A percentile compares a stretch with the other conserved stretches of the same genome.
These are phyloP conservation scores for Erodium texanum DNA, from an alignment of 441 rosid species.

Conservation along the genomic window DNA sequence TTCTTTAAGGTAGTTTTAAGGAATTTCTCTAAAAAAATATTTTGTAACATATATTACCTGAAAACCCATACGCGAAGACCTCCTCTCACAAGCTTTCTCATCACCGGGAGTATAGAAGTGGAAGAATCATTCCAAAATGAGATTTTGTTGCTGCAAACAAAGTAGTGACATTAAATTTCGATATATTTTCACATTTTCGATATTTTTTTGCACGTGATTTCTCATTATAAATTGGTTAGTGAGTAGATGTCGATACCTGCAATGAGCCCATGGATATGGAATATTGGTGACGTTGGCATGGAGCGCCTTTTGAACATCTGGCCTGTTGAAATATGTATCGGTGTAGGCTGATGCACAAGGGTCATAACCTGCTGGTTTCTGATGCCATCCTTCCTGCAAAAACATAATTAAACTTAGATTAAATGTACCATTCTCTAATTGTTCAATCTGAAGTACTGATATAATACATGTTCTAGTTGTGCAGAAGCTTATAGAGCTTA, in stretches of 20 bases:
- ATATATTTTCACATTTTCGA: too few species aligned
- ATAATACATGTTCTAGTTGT: not conserved
- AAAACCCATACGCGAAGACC: constrained; percentile 59
- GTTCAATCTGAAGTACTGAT: not conserved
- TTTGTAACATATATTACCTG: constrained; percentile 27
- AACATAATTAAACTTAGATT: not conserved
- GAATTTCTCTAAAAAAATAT: too few species aligned
- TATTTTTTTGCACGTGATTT: too few species aligned
- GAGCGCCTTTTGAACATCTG: constrained; percentile 63
- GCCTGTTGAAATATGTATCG: constrained; percentile 44
- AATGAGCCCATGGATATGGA: constrained; percentile 58
- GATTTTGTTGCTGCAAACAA: constrained; percentile 30
- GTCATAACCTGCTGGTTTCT: constrained; percentile 51
- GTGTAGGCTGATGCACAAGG: constrained; percentile 53
- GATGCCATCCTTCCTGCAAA: constrained; percentile 39
- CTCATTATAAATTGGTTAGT: not conserved
- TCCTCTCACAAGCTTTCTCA: constrained; percentile 45
- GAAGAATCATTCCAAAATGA: constrained; percentile 38
- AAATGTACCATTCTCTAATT: not conserved
- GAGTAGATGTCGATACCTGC: constrained; percentile 36
- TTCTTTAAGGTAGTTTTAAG: too few species aligned
- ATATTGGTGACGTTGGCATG: constrained; percentile 58
- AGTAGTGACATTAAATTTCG: not conserved
- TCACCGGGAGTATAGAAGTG: constrained; percentile 39
- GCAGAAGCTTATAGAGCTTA: constrained; percentile 17